Base-by-base conservation (phyloP, 208 protist species). In the Phytomonas serpens region DNA sequence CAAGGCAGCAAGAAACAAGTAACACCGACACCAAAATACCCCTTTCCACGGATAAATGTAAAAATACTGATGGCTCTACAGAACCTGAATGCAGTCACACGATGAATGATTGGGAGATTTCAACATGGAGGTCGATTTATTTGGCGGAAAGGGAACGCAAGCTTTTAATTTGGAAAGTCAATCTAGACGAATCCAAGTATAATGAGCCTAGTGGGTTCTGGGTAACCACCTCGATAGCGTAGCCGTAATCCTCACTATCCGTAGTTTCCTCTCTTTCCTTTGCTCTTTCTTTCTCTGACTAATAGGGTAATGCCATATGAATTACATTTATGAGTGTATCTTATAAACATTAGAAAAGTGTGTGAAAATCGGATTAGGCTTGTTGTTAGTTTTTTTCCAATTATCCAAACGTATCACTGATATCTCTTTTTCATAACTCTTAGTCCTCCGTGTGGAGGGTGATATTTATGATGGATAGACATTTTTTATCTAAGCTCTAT, bases 141-240 rank as follows among this genome's bases (percentile, higher is more conserved):
- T 77, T 83, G 5, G 86, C 86, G 4, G 62, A 69, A 32, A 73
- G 73, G 40, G 92, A 93, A 67, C 78, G 92, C 16, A 68, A 64
- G 0, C 85, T 89, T 27, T 76, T 80, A 10, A 62, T 93, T 31
- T 97, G 92, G 92, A 76, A 67, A 63, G 68, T 63, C 14, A 94
- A 93, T 61, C 74, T 97, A 66, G 68, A 82, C 13, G 91, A 96
- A 70, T 65, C 66, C 13, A 64, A 68, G 33, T 73, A 77, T 27
- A 47, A 79, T 72, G 71, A 63, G 27, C 73, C 75, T 30, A 91
- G 84, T 67, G 81, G 80, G 19, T 76, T 93, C 38, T 95, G 90
- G 88, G 87, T 92, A 68, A 95, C 90, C 14, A 93, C 84, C 19
- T 86, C 32, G 38, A 84, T 87, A 71, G 73, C 68, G 27, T 69